Conservation (phyloP, 495 filamentous ascomycete species). For the Aspergillus sparsus region DNA sequence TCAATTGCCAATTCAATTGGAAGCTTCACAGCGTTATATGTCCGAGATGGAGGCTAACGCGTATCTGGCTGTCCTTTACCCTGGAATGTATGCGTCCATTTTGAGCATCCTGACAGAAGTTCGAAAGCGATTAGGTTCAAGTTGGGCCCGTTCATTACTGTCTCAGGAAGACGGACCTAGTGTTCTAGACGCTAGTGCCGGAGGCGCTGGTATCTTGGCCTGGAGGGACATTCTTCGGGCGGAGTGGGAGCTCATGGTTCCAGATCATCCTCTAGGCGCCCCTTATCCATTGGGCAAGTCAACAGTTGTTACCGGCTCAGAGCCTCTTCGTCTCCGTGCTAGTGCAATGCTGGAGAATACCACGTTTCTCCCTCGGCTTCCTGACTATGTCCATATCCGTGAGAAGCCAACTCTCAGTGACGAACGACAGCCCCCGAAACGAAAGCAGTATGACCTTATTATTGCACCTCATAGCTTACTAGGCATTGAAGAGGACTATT, state of each 20-base stretch:
- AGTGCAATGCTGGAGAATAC: conserved; percentile 82
- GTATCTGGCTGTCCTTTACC: conserved; percentile 76
- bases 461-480: conserved; percentile 84
- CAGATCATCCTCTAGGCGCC: conserved; percentile 40
- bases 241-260: conserved; percentile 69
- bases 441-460: conserved; percentile 86
- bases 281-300: conserved; percentile 57
- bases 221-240: conserved; percentile 82
- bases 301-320: conserved; percentile 63
- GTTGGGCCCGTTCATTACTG: conserved; percentile 74
- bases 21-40: conserved; percentile 72
- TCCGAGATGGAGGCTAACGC: conserved; percentile 83
- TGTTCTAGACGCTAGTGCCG: conserved; percentile 82
- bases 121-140: conserved; percentile 76
- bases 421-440: conserved; percentile 47
- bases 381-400: conserved; percentile 76
- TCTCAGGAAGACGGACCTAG: conserved; percentile 68
- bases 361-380: conserved; percentile 86
- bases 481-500: conserved; percentile 66
- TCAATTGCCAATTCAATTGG: conserved; percentile 69
- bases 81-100: conserved; percentile 73
- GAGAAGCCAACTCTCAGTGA: conserved; percentile 50
- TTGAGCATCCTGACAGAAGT: conserved; percentile 78
- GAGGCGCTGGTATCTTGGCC: conserved; percentile 79
- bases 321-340: conserved; percentile 71